These are phyloP conservation scores for Symmetrospora coprosmae DNA, from an alignment of 768 basidiomycete species.

Conservation along the genomic window DNA sequence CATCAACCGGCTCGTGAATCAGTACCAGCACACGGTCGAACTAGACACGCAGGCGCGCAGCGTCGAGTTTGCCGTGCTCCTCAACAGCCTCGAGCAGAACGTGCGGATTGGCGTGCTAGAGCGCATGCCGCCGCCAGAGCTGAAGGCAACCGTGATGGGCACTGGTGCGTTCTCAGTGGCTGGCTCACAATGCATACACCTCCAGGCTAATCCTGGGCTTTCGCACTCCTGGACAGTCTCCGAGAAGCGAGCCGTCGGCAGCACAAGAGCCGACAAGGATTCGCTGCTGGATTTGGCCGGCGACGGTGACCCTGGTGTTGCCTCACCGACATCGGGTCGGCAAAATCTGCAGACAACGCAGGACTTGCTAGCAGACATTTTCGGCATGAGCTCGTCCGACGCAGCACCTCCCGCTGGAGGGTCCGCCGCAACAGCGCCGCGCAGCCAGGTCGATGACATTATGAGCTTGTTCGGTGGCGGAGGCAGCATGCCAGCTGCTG, in stretches of 20 bases:
- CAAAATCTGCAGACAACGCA: constrained; percentile 52
- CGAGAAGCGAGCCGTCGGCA: constrained; percentile 91
- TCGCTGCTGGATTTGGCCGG: constrained; percentile 61
- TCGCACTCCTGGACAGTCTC: constrained; percentile 42
- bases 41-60: constrained; percentile 90
- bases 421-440: constrained; percentile 39
- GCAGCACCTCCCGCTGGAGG: constrained; percentile 39
- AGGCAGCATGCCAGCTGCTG: constrained; percentile 35
- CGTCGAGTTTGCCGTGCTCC: constrained; percentile 81
- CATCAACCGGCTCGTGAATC: constrained; percentile 60
- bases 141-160: constrained; percentile 93
- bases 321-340: constrained; percentile 40
- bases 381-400: constrained; percentile 46
- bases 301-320: constrained; percentile 49
- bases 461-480: constrained; percentile 64
- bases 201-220: constrained; percentile 17
- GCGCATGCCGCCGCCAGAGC: constrained; percentile 95
- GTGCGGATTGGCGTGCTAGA: constrained; percentile 73
- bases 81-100: constrained; percentile 52
- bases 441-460: constrained; percentile 67
- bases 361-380: constrained; percentile 83
- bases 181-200: not conserved
- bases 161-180: constrained; percentile 47
- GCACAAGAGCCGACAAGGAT: constrained; percentile 62
- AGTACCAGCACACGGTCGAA: constrained; percentile 74